These are phyloP conservation scores for Xylaria sp. DNA, from an alignment of 2,329 filamentous ascomycete genomes.

Conservation along the genomic window DNA sequence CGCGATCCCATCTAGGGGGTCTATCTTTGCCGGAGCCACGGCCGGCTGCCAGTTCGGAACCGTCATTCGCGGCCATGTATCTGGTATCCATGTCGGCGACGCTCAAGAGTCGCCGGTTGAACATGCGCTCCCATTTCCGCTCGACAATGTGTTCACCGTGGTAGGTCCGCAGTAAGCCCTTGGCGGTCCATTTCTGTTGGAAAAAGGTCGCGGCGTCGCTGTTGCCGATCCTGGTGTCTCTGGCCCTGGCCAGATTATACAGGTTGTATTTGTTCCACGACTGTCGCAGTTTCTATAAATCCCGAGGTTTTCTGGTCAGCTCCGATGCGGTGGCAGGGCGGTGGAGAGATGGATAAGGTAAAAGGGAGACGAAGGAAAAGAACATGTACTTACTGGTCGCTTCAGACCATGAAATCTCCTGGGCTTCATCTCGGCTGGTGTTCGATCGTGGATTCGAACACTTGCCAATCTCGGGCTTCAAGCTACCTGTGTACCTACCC, in stretches of 20 bases:
- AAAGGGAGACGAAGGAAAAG: background rate
- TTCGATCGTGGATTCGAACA: slow-evolving; percentile 26
- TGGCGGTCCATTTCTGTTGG: slow-evolving; percentile 97
- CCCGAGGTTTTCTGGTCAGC: slow-evolving; percentile 7
- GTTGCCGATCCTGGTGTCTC: slow-evolving; percentile 48
- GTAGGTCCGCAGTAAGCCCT: slow-evolving; percentile 81
- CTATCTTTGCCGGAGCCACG: slow-evolving; percentile 74
- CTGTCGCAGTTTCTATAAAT: slow-evolving; percentile 81
- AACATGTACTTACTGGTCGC: slow-evolving; percentile 60
- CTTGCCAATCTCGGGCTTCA: background rate
- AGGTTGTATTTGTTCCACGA: slow-evolving; percentile 98
- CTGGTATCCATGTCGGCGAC: slow-evolving; percentile 84
- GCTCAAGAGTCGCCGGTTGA: slow-evolving; percentile 78
- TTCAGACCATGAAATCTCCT: slow-evolving; percentile 71
- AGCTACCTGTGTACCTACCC: background rate
- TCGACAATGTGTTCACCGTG: slow-evolving; percentile 95
- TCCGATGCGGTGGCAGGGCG: background rate
- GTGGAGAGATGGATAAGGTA: background rate
- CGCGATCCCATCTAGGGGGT: slow-evolving; percentile 25
- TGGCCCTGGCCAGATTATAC: slow-evolving; percentile 76
- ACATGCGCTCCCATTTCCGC: slow-evolving; percentile 93
- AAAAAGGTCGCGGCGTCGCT: slow-evolving; percentile 73
- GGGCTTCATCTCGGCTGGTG: slow-evolving; percentile 55
- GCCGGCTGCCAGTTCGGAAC: slow-evolving; percentile 81
- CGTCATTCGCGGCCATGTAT: slow-evolving; percentile 82